Conservation (phyloP, 495 filamentous ascomycete species). For the Lophiostoma macrostomum region DNA sequence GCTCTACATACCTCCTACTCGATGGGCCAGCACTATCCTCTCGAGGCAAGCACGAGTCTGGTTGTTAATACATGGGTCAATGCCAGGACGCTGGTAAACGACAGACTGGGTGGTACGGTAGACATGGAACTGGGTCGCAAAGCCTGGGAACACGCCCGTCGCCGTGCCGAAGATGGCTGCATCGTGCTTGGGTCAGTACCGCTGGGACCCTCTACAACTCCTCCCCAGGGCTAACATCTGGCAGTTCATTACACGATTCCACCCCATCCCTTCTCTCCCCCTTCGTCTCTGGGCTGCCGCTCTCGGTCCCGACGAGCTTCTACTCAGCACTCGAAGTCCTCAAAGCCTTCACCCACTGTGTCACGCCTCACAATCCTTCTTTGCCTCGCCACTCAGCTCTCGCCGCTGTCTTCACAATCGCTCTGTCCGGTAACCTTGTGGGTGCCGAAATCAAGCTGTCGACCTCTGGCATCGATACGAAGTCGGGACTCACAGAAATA, state of each 20-base stretch:
- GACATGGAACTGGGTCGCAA: constrained; percentile 74
- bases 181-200: constrained; percentile 74
- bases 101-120: constrained; percentile 68
- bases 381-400: constrained; percentile 78
- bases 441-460: constrained; percentile 75
- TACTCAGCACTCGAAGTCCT: constrained; percentile 74
- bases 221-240: constrained; percentile 14
- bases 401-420: constrained; percentile 75
- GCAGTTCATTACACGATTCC: constrained; percentile 81
- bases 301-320: constrained; percentile 68
- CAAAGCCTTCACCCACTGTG: constrained; percentile 79
- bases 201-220: background rate
- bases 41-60: constrained; percentile 88
- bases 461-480: constrained; percentile 82
- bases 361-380: constrained; percentile 85
- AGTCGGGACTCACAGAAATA: constrained; percentile 75
- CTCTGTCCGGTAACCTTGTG: constrained; percentile 72
- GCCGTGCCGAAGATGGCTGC: constrained; percentile 93
- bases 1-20: constrained; percentile 85
- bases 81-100: constrained; percentile 64
- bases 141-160: constrained; percentile 95
- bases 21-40: constrained; percentile 71
- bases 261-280: constrained; percentile 80
- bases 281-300: constrained; percentile 75
- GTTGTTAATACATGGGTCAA: constrained; percentile 96